Evolutionary conservation across 2,329 filamentous ascomycete genomes (phyloP), one percentile per base, ranked within the genome.

Genomic region (Clonostachys sp.): DNA sequence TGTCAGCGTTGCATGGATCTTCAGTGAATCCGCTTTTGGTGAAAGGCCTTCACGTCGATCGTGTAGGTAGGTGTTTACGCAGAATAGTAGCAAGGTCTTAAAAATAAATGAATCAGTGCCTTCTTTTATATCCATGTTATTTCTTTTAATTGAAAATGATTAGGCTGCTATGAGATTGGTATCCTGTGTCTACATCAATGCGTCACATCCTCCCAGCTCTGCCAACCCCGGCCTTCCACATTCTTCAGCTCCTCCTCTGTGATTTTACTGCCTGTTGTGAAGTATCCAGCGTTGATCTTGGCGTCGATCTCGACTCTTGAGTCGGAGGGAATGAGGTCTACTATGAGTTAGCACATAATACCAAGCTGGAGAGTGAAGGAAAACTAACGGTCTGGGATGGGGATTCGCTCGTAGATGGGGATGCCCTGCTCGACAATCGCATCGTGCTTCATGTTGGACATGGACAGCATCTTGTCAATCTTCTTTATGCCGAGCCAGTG

Each of bases 401-500:
- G 86, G 55, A 89, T 88, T 3, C 48, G 47, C 77, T 81, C 56
- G 16, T 36, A 52, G 42, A 53, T 63, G 49, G 62, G 59, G 58
- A 56, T 61, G 54, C 85, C 88, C 72, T 91, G 87, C 49, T 83
- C 80, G 47, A 94, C 89, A 60, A 94, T 92, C 46, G 89, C 89
- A 70, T 94, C 89, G 68, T 94, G 86, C 73, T 94, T 92, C 88
- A 92, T 91, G 70, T 97, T 95, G 70, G 89, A 95, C 94, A 97
- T 97, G 72, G 89, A 95, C 58, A 96, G 74, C 94, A 97, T 99
- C 51, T 91, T 81, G 66, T 99, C 94, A 62, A 99, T 97, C 77
- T 97, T 97, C 64, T 88, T 94, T 63, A 99, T 96, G 52, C 94
- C 94, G 34, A 99, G 81, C 94, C 94, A 97, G 70, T 97, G 94